Percentiles rank a stretch among this genome's conserved stretches.
phyloP scores from a whole-genome alignment of 1,284 basidiomycete species.

The Ganoderma meredithae region DNA sequence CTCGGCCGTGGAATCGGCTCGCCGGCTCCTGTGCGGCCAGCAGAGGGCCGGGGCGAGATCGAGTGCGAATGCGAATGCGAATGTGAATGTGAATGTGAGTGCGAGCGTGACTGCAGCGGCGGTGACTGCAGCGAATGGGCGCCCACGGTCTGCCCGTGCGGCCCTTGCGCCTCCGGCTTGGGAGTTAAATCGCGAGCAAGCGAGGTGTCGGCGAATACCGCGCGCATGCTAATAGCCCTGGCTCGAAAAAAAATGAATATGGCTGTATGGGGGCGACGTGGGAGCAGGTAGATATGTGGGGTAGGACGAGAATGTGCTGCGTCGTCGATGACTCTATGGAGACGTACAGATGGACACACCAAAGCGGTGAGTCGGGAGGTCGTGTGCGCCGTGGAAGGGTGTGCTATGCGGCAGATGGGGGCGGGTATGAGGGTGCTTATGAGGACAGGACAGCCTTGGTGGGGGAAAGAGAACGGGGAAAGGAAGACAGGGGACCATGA shows the following conservation, averaged over 20 bases:
- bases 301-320: background rate
- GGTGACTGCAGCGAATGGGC: conserved; percentile 7
- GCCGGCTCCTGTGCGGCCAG: background rate
- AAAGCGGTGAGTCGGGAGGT: background rate
- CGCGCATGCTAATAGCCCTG: conserved; percentile 26
- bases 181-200: conserved; percentile 31
- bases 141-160: conserved; percentile 7
- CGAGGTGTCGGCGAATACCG: conserved; percentile 21
- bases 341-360: conserved; percentile 10
- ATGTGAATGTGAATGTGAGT: conserved; percentile 2
- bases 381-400: background rate
- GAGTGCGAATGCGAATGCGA: background rate
- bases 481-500: conserved; percentile 20
- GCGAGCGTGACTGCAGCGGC: background rate
- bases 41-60: background rate
- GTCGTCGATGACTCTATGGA: background rate
- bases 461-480: conserved; percentile 18
- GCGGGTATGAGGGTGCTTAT: conserved; percentile 11
- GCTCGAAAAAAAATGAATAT: conserved; percentile 14
- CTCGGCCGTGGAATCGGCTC: conserved; percentile 11
- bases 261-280: conserved; percentile 6
- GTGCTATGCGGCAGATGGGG: background rate
- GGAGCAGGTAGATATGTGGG: conserved; percentile 20
- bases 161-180: conserved; percentile 25
- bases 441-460: conserved; percentile 16